A percentile compares a stretch with the other conserved stretches of the same genome.
phyloP scores from a whole-genome alignment of 2,329 filamentous ascomycete species.

The Cryphonectria japonica region DNA sequence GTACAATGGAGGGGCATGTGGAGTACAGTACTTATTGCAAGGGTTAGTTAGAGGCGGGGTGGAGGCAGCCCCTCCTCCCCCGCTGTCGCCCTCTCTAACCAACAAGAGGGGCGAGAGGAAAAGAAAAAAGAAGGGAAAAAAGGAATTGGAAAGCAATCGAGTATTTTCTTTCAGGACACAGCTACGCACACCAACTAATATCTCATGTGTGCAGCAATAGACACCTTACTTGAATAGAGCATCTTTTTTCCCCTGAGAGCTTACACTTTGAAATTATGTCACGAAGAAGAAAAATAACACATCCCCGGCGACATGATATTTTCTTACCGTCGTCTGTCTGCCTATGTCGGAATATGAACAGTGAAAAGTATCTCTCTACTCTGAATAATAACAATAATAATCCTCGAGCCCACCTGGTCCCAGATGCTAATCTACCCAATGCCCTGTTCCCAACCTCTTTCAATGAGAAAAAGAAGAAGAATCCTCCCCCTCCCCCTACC shows the following conservation, averaged over 20 bases:
- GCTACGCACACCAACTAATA: neutral
- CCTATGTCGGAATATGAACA: conserved; percentile 1
- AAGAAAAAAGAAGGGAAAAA: neutral
- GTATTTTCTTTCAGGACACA: no score
- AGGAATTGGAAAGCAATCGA: neutral
- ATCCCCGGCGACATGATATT: neutral
- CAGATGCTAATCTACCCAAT: neutral
- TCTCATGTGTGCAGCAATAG: no score
- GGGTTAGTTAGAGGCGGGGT: no score
- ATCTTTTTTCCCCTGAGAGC: neutral
- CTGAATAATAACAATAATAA: neutral
- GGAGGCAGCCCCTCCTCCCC: neutral
- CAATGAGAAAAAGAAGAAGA: neutral
- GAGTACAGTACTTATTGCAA: neutral
- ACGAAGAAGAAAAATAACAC: neutral
- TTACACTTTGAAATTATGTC: neutral
- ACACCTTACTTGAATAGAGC: neutral
- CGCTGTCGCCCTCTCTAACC: neutral
- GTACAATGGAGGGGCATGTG: neutral
- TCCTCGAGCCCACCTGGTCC: neutral
- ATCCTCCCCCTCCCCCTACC: no score
- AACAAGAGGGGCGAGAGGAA: neutral
- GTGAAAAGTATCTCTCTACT: neutral
- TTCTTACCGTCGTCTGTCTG: neutral
- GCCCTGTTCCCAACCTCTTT: no score